Evolutionary conservation across 441 rosid species (phyloP).

Genomic region (Syzygium malaccense): DNA sequence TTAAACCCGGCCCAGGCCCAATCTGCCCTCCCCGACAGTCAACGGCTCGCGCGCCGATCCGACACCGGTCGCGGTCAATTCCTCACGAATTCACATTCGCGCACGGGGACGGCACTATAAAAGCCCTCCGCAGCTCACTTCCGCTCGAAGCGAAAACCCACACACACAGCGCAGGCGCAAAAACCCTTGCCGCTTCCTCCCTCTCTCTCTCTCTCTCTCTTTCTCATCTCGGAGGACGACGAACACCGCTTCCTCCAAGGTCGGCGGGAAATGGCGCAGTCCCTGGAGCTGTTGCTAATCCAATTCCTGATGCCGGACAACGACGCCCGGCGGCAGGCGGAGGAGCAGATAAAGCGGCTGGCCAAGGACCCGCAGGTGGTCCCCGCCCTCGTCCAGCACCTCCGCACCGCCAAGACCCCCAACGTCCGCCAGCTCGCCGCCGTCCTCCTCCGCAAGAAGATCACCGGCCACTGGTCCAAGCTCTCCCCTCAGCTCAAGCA

Average conservation of each 20-base stretch:
- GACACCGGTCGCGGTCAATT: not conserved
- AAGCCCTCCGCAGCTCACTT: not conserved
- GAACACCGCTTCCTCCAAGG: not conserved
- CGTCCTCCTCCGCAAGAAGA: conserved; percentile 98
- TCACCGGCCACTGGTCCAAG: conserved; percentile 99
- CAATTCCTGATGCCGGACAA: conserved; percentile 99
- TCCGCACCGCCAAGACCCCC: conserved; percentile 98
- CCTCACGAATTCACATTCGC: not conserved
- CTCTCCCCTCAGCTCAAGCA: conserved; percentile 76
- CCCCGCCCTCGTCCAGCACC: conserved; percentile 93
- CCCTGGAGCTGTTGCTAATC: conserved; percentile 83
- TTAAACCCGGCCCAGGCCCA: not conserved
- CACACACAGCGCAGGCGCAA: not conserved
- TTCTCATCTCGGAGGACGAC: not conserved
- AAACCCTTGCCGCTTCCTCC: not conserved
- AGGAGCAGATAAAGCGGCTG: conserved; percentile 92
- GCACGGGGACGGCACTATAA: not conserved
- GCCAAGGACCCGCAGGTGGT: conserved; percentile 99
- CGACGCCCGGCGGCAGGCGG: conserved; percentile 96
- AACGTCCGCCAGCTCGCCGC: conserved; percentile 99
- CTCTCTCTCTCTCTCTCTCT: not conserved
- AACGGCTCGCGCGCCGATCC: not conserved
- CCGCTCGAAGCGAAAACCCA: not conserved
- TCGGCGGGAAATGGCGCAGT: conserved; percentile 61
- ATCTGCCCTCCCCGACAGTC: not conserved